Evolutionary conservation across 805 yeast genomes (phyloP).

Genomic region (Torulaspora maleeae): DNA sequence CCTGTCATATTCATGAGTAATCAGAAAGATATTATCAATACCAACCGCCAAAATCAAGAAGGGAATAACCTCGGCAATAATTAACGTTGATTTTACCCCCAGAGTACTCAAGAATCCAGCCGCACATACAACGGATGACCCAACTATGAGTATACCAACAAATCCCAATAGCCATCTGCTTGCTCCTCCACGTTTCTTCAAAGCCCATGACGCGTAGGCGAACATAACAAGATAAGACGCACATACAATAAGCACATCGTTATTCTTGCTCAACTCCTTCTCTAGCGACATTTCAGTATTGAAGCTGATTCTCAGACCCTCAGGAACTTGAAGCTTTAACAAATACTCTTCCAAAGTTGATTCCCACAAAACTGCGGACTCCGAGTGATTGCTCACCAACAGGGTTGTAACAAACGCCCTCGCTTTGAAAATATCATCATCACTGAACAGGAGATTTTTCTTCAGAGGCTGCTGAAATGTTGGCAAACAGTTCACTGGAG

Average conservation of each 20-base stretch:
- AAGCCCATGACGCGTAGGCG: conserved; percentile 75
- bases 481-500: conserved; percentile 89
- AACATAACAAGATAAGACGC: conserved; percentile 84
- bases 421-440: conserved; percentile 51
- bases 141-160: conserved; percentile 77
- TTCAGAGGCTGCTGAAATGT: conserved; percentile 86
- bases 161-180: conserved; percentile 76
- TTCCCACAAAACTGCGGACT: conserved; percentile 59
- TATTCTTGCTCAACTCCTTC: conserved; percentile 75
- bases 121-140: conserved; percentile 74
- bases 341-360: conserved; percentile 54
- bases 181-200: conserved; percentile 35
- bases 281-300: conserved; percentile 80
- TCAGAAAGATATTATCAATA: conserved; percentile 87
- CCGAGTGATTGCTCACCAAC: conserved; percentile 54
- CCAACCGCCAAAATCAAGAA: conserved; percentile 90
- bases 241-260: conserved; percentile 66
- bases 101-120: conserved; percentile 73
- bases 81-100: conserved; percentile 83
- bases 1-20: conserved; percentile 70
- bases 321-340: conserved; percentile 46
- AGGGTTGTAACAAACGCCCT: conserved; percentile 74
- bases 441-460: conserved; percentile 65
- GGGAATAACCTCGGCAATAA: conserved; percentile 95
- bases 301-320: conserved; percentile 63